Evolutionary conservation across 768 basidiomycete species (phyloP).

Genomic region (Rhizopogon vesiculosus): DNA sequence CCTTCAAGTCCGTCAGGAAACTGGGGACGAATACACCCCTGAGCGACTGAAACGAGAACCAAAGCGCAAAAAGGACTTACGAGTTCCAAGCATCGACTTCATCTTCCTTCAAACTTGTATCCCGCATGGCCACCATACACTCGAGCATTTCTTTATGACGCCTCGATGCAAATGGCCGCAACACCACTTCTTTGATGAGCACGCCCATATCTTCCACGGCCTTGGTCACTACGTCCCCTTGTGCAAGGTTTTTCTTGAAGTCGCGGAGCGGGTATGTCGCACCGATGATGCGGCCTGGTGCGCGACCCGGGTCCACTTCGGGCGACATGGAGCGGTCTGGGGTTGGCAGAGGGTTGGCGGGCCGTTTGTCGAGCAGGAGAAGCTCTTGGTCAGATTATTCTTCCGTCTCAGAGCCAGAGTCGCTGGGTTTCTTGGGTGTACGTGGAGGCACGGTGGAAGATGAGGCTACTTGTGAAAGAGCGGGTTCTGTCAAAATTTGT

Average conservation of each 20-base stretch:
- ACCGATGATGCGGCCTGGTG: slow-evolving; percentile 73
- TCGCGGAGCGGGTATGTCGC: slow-evolving; percentile 69
- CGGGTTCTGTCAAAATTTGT: too few species aligned
- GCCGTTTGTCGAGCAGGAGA: slow-evolving; percentile 11
- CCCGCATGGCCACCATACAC: slow-evolving; percentile 66
- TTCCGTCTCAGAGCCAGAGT: slow-evolving; percentile 56
- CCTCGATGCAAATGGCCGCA: slow-evolving; percentile 65
- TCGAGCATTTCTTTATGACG: slow-evolving; percentile 68
- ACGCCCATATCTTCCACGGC: slow-evolving; percentile 75
- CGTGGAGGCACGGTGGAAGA: slow-evolving; percentile 1
- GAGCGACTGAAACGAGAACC: not conserved
- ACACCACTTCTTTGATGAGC: slow-evolving; percentile 67
- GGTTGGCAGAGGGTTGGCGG: slow-evolving; percentile 37
- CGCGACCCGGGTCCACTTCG: slow-evolving; percentile 45
- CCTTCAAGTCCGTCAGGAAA: slow-evolving; percentile 56
- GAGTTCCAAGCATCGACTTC: slow-evolving; percentile 81
- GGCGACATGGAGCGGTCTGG: slow-evolving; percentile 48
- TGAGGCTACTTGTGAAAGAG: slow-evolving; percentile 5
- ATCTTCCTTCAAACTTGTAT: slow-evolving; percentile 68
- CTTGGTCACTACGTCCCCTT: slow-evolving; percentile 79
- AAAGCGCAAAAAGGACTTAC: slow-evolving; percentile 32
- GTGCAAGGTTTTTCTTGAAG: slow-evolving; percentile 64
- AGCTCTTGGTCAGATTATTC: slow-evolving; percentile 31
- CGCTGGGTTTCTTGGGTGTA: slow-evolving; percentile 20
- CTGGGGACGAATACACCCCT: slow-evolving; percentile 29